Evolutionary conservation across 139 green algal genomes (phyloP), one percentile per base, ranked within the genome.

Genomic region (Pseudopediastrum boryanum): DNA sequence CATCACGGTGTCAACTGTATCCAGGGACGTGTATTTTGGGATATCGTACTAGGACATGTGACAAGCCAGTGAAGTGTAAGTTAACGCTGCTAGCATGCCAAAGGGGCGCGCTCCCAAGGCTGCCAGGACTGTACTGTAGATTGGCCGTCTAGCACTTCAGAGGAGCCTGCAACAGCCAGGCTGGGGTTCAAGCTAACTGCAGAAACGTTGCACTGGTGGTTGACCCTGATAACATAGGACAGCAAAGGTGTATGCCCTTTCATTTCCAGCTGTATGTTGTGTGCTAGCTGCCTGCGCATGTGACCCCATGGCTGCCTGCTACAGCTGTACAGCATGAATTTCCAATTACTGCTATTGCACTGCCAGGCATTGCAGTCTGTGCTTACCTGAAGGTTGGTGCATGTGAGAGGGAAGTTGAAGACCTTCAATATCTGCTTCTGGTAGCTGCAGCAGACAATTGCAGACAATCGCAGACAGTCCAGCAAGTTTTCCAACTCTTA

Each of bases 351-450:
- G 25, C 27, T 16, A 46, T 48, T 25, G 46, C 13, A 66, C 42
- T 33, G 27, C 19, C 16, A 16, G 21, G 35, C 5, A 44, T 0
- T 48, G 46, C 46, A 52, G 68, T 25, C 12, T 29, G n/a, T 38
- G 29, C 64, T 62, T 44, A 92, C 88, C 85, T 96, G 94, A 5
- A 96, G 66, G n/a, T 89, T 89, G 7, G 96, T 98, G 68, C 84
- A 89, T 3, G 95, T 97, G 29, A 98, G 36, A 3, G 96, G 96
- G 83, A 88, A 94, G 23, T 90, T 88, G 75, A 97, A 98, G 1
- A 72, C 87, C 71, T 96, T 97, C 67, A 99, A 85, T 9, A 96
- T 80, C 67, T 93, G 86, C 85, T 97, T 97, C 84, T 97, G 97
- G 79, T 92, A 95, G 59, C 92, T 97, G 90, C 82, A 66, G 43